Conservation (phyloP, 768 basidiomycete species). For the Lactifluus subvellereus region DNA sequence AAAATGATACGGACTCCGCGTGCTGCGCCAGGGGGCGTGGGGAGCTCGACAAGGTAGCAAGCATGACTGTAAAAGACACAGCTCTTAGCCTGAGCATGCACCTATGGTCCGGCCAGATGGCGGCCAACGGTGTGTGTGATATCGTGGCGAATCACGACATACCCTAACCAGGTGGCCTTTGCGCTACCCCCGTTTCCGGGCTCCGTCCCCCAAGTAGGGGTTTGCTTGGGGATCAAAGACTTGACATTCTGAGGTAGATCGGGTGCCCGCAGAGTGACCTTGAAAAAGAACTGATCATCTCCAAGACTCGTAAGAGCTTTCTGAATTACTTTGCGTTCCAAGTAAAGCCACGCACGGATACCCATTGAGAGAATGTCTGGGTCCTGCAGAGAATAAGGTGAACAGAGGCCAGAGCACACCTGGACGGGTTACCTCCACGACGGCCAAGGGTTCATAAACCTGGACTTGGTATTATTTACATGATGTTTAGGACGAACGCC, state of each 20-base stretch:
- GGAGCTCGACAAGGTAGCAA: conserved; percentile 37
- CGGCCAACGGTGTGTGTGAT: background rate
- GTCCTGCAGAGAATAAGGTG: background rate
- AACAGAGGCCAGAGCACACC: background rate
- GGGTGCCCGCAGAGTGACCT: background rate
- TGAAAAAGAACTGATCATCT: background rate
- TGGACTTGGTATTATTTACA: conserved; percentile 17
- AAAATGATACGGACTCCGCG: conserved; percentile 37
- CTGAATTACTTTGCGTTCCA: background rate
- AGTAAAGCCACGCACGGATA: conserved; percentile 3
- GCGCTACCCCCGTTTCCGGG: conserved; percentile 11
- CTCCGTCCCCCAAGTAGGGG: conserved; percentile 13
- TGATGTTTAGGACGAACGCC: conserved; percentile 21
- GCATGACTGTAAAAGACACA: conserved; percentile 31
- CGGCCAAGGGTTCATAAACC: conserved; percentile 22
- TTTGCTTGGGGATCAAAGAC: conserved; percentile 18
- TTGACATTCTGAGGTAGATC: conserved; percentile 9
- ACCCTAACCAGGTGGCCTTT: conserved; percentile 25
- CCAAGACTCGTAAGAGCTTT: background rate
- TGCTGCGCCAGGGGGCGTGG: conserved; percentile 30
- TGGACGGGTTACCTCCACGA: conserved; percentile 16
- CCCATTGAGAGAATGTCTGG: conserved; percentile 13
- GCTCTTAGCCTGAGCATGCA: background rate
- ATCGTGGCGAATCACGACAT: background rate
- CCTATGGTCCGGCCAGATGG: too few relatives aligned